Base-by-base conservation (phyloP, 176 grass and related monocot species). In the Phragmites australis region DNA sequence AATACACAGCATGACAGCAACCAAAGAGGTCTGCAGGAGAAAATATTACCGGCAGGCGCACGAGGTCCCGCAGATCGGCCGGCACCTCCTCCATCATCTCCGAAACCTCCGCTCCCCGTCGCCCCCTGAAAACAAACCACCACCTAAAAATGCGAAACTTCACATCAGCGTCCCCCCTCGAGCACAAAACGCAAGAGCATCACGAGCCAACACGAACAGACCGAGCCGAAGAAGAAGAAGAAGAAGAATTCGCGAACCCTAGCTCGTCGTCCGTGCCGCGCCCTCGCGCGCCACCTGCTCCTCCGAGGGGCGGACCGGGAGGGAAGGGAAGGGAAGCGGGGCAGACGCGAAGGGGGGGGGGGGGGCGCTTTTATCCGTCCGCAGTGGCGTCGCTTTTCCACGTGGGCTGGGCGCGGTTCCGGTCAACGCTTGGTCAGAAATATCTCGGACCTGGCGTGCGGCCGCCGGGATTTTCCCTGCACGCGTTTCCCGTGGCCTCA, bases 301-400 rank as follows among this genome's bases (percentile, higher is more conserved):
- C 5, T 43, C 54, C 44, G 47, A 46, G 27, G 25, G 50, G 59
- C n/a, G 6, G 12, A n/a, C 55, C 9, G 66, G 51, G 42, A 11
- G 19, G 30, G 6, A 42, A 48, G 6, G n/a, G 30, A 29, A 16
- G 6, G 43, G 12, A 22, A 44, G 40, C 40, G 12, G 62, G 9
- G 6, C 6, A 18, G 31, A 3, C 19, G 61, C 2, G 5, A 6
- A 4, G 1, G 1, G 9, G 13, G 6, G 1, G 4, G 3, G 29
- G 54, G 5, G 32, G 15, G 65, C 29, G 75, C 39, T 26, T 68
- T 73, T 49, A 78, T 85, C 79, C 67, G 70, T 97, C 93, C 88
- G 56, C 22, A 80, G 88, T 97, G 90, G 93, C 90, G 68, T 18
- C 72, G 60, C 90, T 91, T 93, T 93, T 86, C 81, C 83, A 97